Evolutionary conservation across 1,284 basidiomycete genomes (phyloP).

Genomic region (Moniliella sp.): DNA sequence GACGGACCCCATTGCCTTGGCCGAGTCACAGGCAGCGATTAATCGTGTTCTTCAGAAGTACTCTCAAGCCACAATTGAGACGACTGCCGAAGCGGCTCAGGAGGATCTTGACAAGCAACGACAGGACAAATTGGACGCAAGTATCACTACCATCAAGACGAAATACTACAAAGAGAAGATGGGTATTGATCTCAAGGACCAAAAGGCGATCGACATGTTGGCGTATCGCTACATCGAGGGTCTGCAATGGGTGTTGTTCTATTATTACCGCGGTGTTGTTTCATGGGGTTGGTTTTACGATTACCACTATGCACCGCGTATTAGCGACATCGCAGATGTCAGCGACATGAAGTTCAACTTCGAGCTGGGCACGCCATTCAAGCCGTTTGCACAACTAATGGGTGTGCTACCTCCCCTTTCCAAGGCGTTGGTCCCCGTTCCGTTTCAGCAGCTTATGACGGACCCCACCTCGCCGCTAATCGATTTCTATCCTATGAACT

Average conservation of each 20-base stretch:
- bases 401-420: constrained; percentile 80
- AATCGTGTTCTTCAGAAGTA: constrained; percentile 70
- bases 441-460: constrained; percentile 79
- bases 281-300: constrained; percentile 98
- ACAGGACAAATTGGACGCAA: constrained; percentile 51
- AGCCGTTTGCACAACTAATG: constrained; percentile 90
- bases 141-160: constrained; percentile 79
- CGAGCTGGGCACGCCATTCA: constrained; percentile 67
- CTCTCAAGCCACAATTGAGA: constrained; percentile 47
- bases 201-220: constrained; percentile 36
- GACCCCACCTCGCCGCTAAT: constrained; percentile 65
- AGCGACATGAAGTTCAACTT: constrained; percentile 65
- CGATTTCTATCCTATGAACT: constrained; percentile 78
- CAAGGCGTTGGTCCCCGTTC: constrained; percentile 60
- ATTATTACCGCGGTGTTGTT: constrained; percentile 87
- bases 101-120: constrained; percentile 45
- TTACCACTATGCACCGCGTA: constrained; percentile 62
- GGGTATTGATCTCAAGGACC: constrained; percentile 37
- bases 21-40: constrained; percentile 48
- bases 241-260: constrained; percentile 94
- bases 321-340: constrained; percentile 57
- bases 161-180: constrained; percentile 50
- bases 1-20: constrained; percentile 36
- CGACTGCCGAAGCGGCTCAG: constrained; percentile 34
- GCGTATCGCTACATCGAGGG: constrained; percentile 61